Percentiles rank a stretch among this genome's conserved stretches.
Conservation (phyloP, 2,329 filamentous ascomycete genomes). For the Pyrenochaeta sp. region DNA sequence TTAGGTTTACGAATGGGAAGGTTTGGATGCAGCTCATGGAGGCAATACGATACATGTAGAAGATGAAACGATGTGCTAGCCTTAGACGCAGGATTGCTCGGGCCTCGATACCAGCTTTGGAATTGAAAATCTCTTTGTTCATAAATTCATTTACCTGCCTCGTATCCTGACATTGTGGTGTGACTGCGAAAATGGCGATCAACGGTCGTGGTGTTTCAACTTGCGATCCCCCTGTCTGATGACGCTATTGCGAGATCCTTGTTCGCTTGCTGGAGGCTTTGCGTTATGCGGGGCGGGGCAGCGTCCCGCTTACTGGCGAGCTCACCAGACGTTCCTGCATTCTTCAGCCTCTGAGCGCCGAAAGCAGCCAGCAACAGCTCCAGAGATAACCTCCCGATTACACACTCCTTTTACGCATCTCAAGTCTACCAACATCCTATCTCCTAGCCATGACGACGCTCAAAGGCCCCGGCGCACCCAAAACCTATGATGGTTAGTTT, state of each 20-base stretch:
- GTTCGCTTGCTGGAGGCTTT: constrained; percentile 17
- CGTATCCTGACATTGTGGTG: background rate
- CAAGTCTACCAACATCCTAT: background rate
- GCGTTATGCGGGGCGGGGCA: too few species aligned
- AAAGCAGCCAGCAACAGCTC: background rate
- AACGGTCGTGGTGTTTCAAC: constrained; percentile 7
- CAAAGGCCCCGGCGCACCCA: constrained; percentile 69
- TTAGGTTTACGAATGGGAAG: constrained; percentile 32
- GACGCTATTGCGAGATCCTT: constrained; percentile 23
- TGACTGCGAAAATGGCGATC: background rate
- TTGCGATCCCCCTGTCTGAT: constrained; percentile 19
- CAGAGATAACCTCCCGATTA: too few species aligned
- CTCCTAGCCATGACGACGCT: constrained; percentile 62
- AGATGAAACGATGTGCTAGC: constrained; percentile 19
- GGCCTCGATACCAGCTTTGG: constrained; percentile 19
- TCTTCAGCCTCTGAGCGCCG: constrained; percentile 16
- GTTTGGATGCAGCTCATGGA: constrained; percentile 28
- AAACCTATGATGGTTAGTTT: constrained; percentile 62
- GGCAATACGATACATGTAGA: too few species aligned
- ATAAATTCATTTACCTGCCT: background rate
- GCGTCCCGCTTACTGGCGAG: constrained; percentile 4
- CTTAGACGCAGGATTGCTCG: constrained; percentile 13
- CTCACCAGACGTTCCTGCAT: constrained; percentile 34
- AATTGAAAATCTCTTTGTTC: constrained; percentile 28
- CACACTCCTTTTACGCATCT: background rate